Percentiles rank a stretch among this genome's conserved stretches.
Evolutionary conservation across 306 rosid species (phyloP).

Genomic region (Cucumis cinereus): DNA sequence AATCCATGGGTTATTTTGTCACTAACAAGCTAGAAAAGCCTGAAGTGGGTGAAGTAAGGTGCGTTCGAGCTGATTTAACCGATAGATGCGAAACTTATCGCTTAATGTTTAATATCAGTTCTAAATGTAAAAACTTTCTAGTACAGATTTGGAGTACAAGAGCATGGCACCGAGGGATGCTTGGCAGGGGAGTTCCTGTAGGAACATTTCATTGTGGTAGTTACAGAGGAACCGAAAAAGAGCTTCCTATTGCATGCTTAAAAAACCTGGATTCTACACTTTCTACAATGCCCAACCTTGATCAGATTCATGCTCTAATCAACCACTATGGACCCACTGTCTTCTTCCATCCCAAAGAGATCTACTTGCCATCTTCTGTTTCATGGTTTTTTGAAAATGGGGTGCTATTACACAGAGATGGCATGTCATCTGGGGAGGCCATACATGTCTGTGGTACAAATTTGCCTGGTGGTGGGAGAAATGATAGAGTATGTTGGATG

Average conservation of each 20-base stretch:
- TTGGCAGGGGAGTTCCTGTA: slow-evolving; percentile 48
- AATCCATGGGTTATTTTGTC: slow-evolving; percentile 60
- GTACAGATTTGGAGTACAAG: slow-evolving; percentile 54
- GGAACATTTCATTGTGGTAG: slow-evolving; percentile 63
- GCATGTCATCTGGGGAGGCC: slow-evolving; percentile 30
- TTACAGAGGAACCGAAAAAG: slow-evolving; percentile 29
- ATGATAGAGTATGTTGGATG: slow-evolving; percentile 68
- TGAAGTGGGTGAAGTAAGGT: slow-evolving; percentile 49
- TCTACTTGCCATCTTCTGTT: slow-evolving; percentile 84
- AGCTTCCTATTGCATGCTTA: slow-evolving; percentile 56
- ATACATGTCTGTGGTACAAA: slow-evolving; percentile 54
- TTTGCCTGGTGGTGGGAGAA: slow-evolving; percentile 58
- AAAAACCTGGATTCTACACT: slow-evolving; percentile 46
- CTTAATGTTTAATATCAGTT: slow-evolving; percentile 23
- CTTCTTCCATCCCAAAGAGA: slow-evolving; percentile 72
- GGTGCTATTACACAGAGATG: slow-evolving; percentile 40
- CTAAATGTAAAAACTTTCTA: slow-evolving; percentile 19
- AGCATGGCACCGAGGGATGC: slow-evolving; percentile 51
- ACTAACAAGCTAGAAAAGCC: slow-evolving; percentile 54
- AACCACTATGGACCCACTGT: slow-evolving; percentile 80
- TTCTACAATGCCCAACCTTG: slow-evolving; percentile 52
- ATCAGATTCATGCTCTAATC: slow-evolving; percentile 70
- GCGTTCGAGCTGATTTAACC: slow-evolving; percentile 65
- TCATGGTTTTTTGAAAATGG: slow-evolving; percentile 78
- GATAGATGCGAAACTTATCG: slow-evolving; percentile 50